A percentile compares a stretch with the other conserved stretches of the same genome.
Conservation (phyloP, 225 moss, liverwort and hornwort genomes). For the Bryum argenteum region DNA sequence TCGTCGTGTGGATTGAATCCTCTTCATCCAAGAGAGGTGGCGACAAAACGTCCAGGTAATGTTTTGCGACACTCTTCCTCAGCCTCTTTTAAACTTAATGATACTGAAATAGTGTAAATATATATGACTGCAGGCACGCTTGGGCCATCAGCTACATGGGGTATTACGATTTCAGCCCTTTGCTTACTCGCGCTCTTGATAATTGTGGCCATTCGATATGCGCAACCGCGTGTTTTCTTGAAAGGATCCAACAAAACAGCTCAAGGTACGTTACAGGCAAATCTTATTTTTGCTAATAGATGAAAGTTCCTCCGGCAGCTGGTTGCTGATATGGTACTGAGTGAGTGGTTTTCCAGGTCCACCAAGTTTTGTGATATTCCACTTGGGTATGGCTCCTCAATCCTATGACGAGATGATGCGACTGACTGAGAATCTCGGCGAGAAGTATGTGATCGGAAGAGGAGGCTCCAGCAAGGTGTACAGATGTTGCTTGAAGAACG, state of each 20-base stretch:
- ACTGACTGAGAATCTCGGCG: constrained; percentile 81
- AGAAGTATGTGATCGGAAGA: constrained; percentile 75
- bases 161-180: constrained; percentile 78
- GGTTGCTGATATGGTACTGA: neutral
- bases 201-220: constrained; percentile 64
- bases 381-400: constrained; percentile 89
- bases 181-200: constrained; percentile 66
- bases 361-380: constrained; percentile 79
- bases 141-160: constrained; percentile 78
- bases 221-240: constrained; percentile 59
- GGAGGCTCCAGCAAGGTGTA: constrained; percentile 93
- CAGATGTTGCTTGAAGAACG: constrained; percentile 74
- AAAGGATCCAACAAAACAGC: constrained; percentile 59
- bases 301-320: too few relatives aligned
- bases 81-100: too few relatives aligned
- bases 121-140: constrained; percentile 43
- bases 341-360: constrained; percentile 54
- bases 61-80: too few relatives aligned
- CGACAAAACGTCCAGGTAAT: constrained; percentile 36
- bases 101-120: too few relatives aligned
- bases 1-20: constrained; percentile 64
- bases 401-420: constrained; percentile 92
- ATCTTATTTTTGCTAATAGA: neutral
- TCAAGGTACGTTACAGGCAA: constrained; percentile 40
- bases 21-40: constrained; percentile 32